Conservation (phyloP, 768 basidiomycete species). For the Lentinula detonsa region DNA sequence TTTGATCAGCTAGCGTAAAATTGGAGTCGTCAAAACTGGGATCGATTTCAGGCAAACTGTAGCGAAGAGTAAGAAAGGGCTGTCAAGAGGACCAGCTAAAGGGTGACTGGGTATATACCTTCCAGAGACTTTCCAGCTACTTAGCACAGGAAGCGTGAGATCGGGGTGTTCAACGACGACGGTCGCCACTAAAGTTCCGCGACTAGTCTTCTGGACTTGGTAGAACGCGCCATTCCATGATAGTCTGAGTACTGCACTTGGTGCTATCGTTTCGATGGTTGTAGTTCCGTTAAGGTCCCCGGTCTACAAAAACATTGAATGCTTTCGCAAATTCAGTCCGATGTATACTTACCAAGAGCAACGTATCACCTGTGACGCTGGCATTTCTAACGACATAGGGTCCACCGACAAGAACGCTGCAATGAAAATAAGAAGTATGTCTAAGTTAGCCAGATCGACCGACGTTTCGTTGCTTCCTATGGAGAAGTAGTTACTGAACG, state of each 20-base stretch:
- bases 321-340: neutral
- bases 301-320: constrained; percentile 19
- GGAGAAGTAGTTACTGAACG: constrained; percentile 37
- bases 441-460: neutral
- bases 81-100: constrained; percentile 1
- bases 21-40: constrained; percentile 41
- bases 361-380: constrained; percentile 27
- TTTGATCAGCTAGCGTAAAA: constrained; percentile 37
- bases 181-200: constrained; percentile 24
- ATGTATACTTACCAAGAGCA: constrained; percentile 23
- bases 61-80: neutral
- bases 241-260: constrained; percentile 25
- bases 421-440: neutral
- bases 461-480: constrained; percentile 39
- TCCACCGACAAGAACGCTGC: constrained; percentile 40
- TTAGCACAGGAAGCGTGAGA: constrained; percentile 27
- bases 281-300: constrained; percentile 49
- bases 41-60: constrained; percentile 44
- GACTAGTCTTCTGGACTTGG: constrained; percentile 17
- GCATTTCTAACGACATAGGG: constrained; percentile 52
- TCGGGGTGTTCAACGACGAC: constrained; percentile 11
- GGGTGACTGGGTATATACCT: constrained; percentile 21
- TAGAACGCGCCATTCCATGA: constrained; percentile 35
- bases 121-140: constrained; percentile 40
- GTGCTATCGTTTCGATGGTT: constrained; percentile 35